Evolutionary conservation across 2,329 filamentous ascomycete genomes (phyloP), one percentile per base, ranked within the genome.

Genomic region (Pseudocercospora vitis): DNA sequence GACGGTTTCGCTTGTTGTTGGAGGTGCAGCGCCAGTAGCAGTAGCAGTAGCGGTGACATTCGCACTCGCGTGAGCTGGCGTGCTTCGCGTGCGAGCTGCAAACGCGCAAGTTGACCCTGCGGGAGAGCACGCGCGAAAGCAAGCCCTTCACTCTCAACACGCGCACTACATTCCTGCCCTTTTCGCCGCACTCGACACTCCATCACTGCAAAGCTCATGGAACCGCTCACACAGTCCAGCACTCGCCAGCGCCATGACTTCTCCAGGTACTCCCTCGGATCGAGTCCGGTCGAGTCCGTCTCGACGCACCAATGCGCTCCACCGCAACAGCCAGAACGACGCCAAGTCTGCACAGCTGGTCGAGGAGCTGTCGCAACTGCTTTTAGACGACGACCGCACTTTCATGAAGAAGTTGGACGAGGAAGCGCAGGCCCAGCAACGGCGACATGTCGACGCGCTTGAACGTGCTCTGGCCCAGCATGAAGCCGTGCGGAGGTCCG

Each of bases 351-450:
- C 53, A 14, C 45, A 56, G 14, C 5, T 58, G 11, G 42, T 55
- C 18, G 57, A 60, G 18, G 57, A 62, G 16, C 26, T 60, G 16
- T 52, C 49, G 21, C 59, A 53, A 14, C 46, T 60, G 12, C 42
- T 57, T 8, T 48, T 56, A 7, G 55, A 60, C 42, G 47, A 56
- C 26, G 55, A 61, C 29, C 52, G 53, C 29, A 47, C 49, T 9
- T 59, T 59, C 39, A 54, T 53, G n/a, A 49, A 52, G 39, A 39
- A 54, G 31, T 31, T 63, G 12, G 60, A 59, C 50, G 54, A 61
- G 24, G 51, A 55, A 18, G 28, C 54, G 6, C 47, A 49, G 16
- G 32, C 52, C 42, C 60, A 61, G 29, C 52, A 61, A 47, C 52
- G 50, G n/a, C 48, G 44, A 14, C 60, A 63, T 28, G 52, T 58